These are phyloP conservation scores for Ogataea siamensis DNA, from an alignment of 805 yeast species.

Conservation along the genomic window DNA sequence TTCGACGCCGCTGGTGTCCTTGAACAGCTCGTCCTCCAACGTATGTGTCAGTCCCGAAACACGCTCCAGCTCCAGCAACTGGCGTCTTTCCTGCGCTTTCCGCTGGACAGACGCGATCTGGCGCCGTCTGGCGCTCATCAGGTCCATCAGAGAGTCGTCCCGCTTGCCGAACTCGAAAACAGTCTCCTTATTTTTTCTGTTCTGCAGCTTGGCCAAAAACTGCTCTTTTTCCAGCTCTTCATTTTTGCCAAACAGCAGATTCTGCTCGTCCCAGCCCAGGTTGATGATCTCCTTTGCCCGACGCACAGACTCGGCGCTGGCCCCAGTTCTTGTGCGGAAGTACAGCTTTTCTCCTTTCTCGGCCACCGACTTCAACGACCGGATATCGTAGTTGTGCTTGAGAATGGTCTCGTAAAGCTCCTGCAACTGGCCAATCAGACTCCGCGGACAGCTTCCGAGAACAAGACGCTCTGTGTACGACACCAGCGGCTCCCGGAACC, in stretches of 20 bases:
- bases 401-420: conserved; percentile 69
- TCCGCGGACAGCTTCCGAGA: conserved; percentile 79
- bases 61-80: conserved; percentile 68
- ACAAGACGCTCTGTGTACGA: conserved; percentile 75
- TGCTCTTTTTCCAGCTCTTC: conserved; percentile 68
- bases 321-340: conserved; percentile 79
- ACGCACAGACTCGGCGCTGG: conserved; percentile 82
- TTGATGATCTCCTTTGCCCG: conserved; percentile 75
- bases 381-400: conserved; percentile 64
- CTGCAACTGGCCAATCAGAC: conserved; percentile 62
- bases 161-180: conserved; percentile 84
- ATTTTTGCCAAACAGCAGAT: conserved; percentile 74
- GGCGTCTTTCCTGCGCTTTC: conserved; percentile 68
- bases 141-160: conserved; percentile 67
- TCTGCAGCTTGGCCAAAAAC: conserved; percentile 67
- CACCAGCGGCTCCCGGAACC: conserved; percentile 52
- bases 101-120: conserved; percentile 80
- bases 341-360: conserved; percentile 85
- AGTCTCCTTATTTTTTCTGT: conserved; percentile 77
- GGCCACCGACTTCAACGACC: conserved; percentile 66
- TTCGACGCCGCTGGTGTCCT: conserved; percentile 42
- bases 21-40: conserved; percentile 70
- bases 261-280: conserved; percentile 88
- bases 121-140: conserved; percentile 83
- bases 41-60: conserved; percentile 70